Conservation (phyloP, 208 protist species). For the Trichomonas vaginalis region DNA sequence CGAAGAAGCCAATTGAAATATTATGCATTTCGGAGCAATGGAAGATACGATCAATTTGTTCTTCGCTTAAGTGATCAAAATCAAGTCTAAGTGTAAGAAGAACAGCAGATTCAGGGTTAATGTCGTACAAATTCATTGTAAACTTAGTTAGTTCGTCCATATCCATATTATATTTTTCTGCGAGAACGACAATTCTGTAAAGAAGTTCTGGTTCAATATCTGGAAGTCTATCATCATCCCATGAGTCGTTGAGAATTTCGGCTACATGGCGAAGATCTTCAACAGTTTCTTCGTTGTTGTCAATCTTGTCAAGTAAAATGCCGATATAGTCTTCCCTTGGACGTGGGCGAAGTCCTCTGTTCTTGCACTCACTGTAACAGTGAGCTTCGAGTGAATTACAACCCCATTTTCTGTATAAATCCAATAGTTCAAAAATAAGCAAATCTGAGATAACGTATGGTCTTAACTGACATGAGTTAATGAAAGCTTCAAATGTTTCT, state of each 20-base stretch:
- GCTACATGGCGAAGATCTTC: neutral
- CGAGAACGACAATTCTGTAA: neutral
- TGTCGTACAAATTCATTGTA: neutral
- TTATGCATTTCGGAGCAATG: neutral
- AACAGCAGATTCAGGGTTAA: neutral
- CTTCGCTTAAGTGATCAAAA: constrained; percentile 6
- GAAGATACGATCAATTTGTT: neutral
- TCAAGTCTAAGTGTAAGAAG: neutral
- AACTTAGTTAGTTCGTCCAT: neutral
- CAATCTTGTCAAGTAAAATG: neutral
- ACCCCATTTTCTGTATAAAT: neutral
- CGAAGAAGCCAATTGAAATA: neutral
- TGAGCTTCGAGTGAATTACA: neutral
- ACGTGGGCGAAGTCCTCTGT: neutral
- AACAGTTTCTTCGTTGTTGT: neutral
- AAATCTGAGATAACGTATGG: neutral
- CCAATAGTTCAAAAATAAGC: neutral
- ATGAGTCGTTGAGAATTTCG: neutral
- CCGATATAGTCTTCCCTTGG: neutral
- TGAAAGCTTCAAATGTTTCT: neutral
- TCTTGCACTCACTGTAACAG: neutral
- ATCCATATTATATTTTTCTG: neutral
- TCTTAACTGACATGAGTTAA: neutral
- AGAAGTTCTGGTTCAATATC: neutral
- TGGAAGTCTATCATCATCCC: neutral